phyloP scores from a whole-genome alignment of 495 filamentous ascomycete genomes.

The Penicillium fimorum region DNA sequence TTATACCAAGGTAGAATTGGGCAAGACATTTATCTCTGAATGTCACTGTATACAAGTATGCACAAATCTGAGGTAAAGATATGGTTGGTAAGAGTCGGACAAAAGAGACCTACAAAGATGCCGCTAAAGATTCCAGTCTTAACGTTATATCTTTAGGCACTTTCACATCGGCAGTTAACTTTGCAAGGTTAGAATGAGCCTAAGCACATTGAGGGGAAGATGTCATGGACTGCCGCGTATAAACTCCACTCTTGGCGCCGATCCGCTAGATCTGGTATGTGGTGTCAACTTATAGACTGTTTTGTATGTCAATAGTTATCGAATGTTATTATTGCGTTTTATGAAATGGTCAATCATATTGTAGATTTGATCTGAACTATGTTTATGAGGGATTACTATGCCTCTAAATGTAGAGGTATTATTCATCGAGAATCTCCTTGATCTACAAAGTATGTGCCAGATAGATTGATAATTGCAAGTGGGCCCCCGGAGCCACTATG shows the following conservation, averaged over 20 bases:
- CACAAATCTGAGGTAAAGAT: too few relatives aligned
- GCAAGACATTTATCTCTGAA: too few relatives aligned
- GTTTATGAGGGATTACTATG: background rate
- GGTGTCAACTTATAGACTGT: background rate
- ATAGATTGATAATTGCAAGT: conserved; percentile 4
- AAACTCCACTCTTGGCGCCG: conserved; percentile 9
- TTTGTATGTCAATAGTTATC: background rate
- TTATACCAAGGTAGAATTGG: too few relatives aligned
- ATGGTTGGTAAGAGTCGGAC: too few relatives aligned
- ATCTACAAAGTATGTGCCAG: background rate
- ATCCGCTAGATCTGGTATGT: conserved; percentile 1
- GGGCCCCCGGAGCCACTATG: background rate
- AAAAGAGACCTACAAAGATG: too few relatives aligned
- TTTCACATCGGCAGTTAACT: background rate
- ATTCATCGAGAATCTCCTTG: background rate
- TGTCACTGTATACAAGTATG: too few relatives aligned
- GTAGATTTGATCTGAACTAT: background rate
- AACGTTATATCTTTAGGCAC: too few relatives aligned
- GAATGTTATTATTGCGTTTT: background rate
- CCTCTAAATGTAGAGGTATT: background rate
- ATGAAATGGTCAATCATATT: background rate
- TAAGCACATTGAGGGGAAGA: background rate
- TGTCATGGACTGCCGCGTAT: background rate
- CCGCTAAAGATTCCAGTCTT: too few relatives aligned
- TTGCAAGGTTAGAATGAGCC: background rate